These are phyloP conservation scores for Kuraishia piskuri DNA, from an alignment of 805 yeast genomes.

Conservation along the genomic window DNA sequence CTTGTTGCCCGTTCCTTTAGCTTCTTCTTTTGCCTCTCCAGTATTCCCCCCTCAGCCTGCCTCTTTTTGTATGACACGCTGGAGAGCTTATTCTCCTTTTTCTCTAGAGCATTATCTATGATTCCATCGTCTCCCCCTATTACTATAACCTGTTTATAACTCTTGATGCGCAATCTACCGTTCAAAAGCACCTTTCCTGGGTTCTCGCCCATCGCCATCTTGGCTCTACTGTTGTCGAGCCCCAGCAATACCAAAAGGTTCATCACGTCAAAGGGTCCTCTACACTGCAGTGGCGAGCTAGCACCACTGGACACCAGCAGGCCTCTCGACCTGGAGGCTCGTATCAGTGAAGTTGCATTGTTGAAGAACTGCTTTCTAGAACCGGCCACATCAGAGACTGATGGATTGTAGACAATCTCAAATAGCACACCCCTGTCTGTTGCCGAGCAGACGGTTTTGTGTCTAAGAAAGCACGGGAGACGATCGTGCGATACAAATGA, in stretches of 20 bases:
- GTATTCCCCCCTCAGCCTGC: background rate
- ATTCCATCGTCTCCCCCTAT: conserved; percentile 30
- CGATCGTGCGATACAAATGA: conserved; percentile 60
- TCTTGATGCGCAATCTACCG: conserved; percentile 64
- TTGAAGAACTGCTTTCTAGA: conserved; percentile 54
- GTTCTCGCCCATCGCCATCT: conserved; percentile 46
- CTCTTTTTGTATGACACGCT: background rate
- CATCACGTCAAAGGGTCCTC: conserved; percentile 62
- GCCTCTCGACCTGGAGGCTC: conserved; percentile 80
- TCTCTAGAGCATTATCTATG: background rate
- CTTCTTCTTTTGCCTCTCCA: conserved; percentile 3
- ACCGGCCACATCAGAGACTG: conserved; percentile 36
- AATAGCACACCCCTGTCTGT: conserved; percentile 73
- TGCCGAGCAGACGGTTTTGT: conserved; percentile 79
- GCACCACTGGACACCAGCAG: conserved; percentile 77
- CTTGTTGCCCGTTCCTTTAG: background rate
- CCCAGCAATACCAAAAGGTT: conserved; percentile 65
- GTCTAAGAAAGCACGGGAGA: conserved; percentile 71
- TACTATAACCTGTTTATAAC: conserved; percentile 69
- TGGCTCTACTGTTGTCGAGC: conserved; percentile 52
- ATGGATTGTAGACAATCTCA: conserved; percentile 55
- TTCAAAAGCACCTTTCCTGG: conserved; percentile 60
- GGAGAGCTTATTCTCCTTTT: background rate
- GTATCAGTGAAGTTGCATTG: conserved; percentile 62
- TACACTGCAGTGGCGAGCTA: conserved; percentile 38